phyloP scores from a whole-genome alignment of 345 rosid genomes.

The Corymbia maculata region DNA sequence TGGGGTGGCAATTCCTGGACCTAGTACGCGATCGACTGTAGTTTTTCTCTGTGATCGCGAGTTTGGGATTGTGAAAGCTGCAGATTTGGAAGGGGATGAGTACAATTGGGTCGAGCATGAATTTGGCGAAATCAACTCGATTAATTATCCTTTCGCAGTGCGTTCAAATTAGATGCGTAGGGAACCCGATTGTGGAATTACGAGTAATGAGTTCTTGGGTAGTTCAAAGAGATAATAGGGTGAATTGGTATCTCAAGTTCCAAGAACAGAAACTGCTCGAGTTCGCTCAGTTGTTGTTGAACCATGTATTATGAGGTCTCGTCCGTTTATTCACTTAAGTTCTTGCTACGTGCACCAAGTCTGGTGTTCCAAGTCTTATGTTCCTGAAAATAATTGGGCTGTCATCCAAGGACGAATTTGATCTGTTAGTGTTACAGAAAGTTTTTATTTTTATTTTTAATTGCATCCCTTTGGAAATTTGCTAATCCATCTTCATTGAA shows the following conservation, averaged over 20 bases:
- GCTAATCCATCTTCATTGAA: not conserved
- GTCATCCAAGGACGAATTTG: not conserved
- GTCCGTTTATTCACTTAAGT: not conserved
- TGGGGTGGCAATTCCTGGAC: not conserved
- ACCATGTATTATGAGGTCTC: rapidly evolving
- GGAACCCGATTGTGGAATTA: not conserved
- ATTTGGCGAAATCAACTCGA: not conserved
- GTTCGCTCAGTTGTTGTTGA: not conserved
- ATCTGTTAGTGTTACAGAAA: not conserved
- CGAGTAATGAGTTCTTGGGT: not conserved
- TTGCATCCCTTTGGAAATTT: not conserved
- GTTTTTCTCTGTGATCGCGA: not conserved
- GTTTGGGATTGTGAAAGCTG: not conserved
- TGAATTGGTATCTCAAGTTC: not conserved
- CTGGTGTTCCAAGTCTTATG: not conserved
- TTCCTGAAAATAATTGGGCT: not conserved
- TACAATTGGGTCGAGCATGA: not conserved
- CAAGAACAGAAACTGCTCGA: not conserved
- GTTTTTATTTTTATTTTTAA: not conserved
- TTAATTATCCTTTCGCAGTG: not conserved
- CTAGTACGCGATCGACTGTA: not conserved
- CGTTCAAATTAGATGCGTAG: not conserved
- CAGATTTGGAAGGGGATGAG: not conserved
- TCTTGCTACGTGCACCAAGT: not conserved
- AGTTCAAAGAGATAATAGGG: not conserved